Base-by-base conservation (phyloP, 2,329 filamentous ascomycete genomes). In the Aspergillus fijiensis region DNA sequence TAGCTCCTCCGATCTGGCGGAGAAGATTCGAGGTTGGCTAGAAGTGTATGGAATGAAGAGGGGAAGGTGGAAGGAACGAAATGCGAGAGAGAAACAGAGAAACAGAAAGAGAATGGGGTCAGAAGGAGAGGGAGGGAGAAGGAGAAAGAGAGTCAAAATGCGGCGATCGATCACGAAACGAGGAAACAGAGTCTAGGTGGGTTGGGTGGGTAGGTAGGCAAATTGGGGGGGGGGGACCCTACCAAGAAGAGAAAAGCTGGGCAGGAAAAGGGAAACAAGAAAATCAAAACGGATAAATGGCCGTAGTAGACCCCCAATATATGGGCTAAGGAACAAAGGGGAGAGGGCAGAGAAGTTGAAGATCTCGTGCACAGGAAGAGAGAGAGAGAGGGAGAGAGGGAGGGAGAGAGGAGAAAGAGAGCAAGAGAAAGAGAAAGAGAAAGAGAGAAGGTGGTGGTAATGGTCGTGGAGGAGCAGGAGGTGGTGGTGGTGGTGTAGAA, bases 61-160 rank as follows among this genome's bases (percentile, higher is more conserved):
- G 67, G 66, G 48, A 63, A 70, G 60, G 64, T 63, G 51, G 60
- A 63, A 69, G 70, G 57, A 54, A 51, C 49, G 33, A 53, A 51
- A 49, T 70, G 49, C 63, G 66, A 42, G 67, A 65, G 60, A 72
- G 65, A 65, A 70, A 67, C 67, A 77, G 69, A 66, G 65, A 62
- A 52, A 67, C 57, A 60, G 62, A 49, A 45, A 65, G 60, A 68
- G 60, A 62, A 51, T 50, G 49, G 58, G 54, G 59, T 49, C 55
- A 55, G 56, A 52, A 48, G 49, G 27, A 19, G 27, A 49, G 42
- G 33, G 45, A 51, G 48, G 50, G 31, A 56, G 51, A 53, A 49
- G 25, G 49, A 59, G 42, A 57, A 52, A 47, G 49, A 57, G 35
- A 51, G 55, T 48, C 42, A 47, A 47, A 55, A 47, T 45, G 39